These are phyloP conservation scores for Quercus alba DNA, from an alignment of 306 rosid genomes.

Conservation along the genomic window DNA sequence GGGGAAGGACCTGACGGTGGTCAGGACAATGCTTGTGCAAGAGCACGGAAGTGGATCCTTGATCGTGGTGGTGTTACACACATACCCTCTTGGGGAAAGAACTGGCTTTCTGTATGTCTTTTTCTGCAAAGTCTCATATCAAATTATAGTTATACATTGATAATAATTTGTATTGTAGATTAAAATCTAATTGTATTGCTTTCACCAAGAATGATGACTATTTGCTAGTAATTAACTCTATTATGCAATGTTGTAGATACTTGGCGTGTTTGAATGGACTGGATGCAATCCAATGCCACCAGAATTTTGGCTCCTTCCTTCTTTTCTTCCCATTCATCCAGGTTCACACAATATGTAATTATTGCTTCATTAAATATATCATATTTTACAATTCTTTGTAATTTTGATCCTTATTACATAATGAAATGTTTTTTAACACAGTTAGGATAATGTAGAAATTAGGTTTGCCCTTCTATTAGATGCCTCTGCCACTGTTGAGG, in stretches of 20 bases:
- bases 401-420: not conserved
- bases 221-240: not conserved
- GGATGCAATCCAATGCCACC: constrained; percentile 18
- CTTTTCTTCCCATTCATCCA: constrained; percentile 9
- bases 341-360: not conserved
- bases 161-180: too few species aligned
- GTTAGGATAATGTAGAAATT: not conserved
- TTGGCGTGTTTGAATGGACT: constrained; percentile 22
- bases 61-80: constrained; percentile 10
- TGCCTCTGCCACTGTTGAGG: not conserved
- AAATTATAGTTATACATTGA: too few species aligned
- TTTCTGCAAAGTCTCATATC: not conserved
- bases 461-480: not conserved
- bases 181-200: too few species aligned
- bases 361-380: too few species aligned
- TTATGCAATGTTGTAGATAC: constrained; percentile 33
- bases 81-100: constrained; percentile 19
- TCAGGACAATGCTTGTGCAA: not conserved
- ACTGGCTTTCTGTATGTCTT: not conserved
- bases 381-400: not conserved
- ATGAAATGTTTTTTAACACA: not conserved
- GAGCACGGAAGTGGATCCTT: constrained; percentile 7
- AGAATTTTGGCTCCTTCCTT: constrained; percentile 16
- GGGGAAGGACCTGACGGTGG: not conserved
- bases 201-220: not conserved